phyloP scores from a whole-genome alignment of 2,329 filamentous ascomycete genomes.

The Colletotrichum chlorophyti region DNA sequence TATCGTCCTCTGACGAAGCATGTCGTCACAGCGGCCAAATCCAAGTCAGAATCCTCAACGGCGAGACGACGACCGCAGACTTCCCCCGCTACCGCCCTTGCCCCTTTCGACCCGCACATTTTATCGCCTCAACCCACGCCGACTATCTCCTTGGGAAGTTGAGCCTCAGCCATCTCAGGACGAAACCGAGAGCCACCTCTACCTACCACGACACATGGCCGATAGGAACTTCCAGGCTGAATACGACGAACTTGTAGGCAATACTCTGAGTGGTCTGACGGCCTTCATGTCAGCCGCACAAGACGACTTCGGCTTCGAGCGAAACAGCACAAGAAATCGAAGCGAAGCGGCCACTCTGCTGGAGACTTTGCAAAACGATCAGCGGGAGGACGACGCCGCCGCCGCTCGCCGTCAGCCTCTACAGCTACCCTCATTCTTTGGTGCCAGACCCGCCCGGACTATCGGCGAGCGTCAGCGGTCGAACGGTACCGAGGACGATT shows the following conservation, averaged over 20 bases:
- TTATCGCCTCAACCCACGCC: constrained; percentile 8
- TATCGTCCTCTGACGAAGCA: constrained; percentile 16
- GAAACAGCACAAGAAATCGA: neutral
- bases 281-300: constrained; percentile 18
- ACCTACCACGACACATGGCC: constrained; percentile 22
- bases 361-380: constrained; percentile 22
- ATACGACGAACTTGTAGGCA: constrained; percentile 28
- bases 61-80: constrained; percentile 39
- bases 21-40: constrained; percentile 28
- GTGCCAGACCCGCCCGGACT: constrained; percentile 7
- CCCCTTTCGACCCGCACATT: constrained; percentile 1
- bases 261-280: constrained; percentile 18
- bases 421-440: constrained; percentile 17
- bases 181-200: constrained; percentile 3
- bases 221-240: constrained; percentile 28
- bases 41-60: constrained; percentile 35
- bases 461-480: constrained; percentile 16
- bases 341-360: neutral
- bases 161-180: constrained; percentile 7
- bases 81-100: constrained; percentile 38
- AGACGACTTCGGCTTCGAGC: constrained; percentile 7
- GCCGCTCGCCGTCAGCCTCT: constrained; percentile 8
- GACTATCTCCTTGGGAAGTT: constrained; percentile 14
- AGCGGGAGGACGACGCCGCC: constrained; percentile 13
- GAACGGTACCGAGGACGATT: constrained; percentile 22